Evolutionary conservation across 176 grass and related monocot species (phyloP).

Genomic region (Tillandsia fasciculata): DNA sequence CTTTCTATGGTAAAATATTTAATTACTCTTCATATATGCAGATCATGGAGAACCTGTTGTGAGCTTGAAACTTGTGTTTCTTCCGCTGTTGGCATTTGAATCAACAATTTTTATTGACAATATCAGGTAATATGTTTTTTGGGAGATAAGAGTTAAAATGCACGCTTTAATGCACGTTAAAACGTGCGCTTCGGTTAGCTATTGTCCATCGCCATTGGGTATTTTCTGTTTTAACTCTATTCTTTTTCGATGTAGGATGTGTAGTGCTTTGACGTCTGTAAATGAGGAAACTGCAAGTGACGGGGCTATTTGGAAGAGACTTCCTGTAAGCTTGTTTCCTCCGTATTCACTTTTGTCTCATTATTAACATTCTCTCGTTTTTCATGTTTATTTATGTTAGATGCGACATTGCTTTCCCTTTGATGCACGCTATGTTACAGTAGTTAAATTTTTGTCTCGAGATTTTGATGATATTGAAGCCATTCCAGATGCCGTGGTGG

Average conservation of each 20-base stretch:
- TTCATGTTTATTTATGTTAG: background rate
- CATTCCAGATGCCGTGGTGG: too few relatives aligned
- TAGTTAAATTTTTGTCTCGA: too few relatives aligned
- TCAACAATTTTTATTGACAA: constrained; percentile 52
- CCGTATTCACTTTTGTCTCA: background rate
- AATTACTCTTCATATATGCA: constrained; percentile 12
- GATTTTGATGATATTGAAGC: too few relatives aligned
- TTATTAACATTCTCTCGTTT: background rate
- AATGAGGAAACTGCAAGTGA: constrained; percentile 63
- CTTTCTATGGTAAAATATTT: too few relatives aligned
- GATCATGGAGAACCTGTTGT: constrained; percentile 30
- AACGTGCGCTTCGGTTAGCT: background rate
- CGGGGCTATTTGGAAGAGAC: constrained; percentile 63
- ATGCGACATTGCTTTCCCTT: background rate
- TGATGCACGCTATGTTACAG: too few relatives aligned
- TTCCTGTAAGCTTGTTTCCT: constrained; percentile 44
- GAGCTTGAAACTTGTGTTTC: constrained; percentile 64
- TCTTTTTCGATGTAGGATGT: constrained; percentile 36
- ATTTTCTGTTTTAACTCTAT: constrained; percentile 3
- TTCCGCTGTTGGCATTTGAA: constrained; percentile 67
- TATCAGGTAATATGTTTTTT: constrained; percentile 35
- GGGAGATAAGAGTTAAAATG: too few relatives aligned
- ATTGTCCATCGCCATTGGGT: background rate
- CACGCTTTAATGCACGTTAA: too few relatives aligned
- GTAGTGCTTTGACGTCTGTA: constrained; percentile 64